These are phyloP conservation scores for Paramecium biaurelia DNA, from an alignment of 73 alveolate species.

Conservation along the genomic window DNA sequence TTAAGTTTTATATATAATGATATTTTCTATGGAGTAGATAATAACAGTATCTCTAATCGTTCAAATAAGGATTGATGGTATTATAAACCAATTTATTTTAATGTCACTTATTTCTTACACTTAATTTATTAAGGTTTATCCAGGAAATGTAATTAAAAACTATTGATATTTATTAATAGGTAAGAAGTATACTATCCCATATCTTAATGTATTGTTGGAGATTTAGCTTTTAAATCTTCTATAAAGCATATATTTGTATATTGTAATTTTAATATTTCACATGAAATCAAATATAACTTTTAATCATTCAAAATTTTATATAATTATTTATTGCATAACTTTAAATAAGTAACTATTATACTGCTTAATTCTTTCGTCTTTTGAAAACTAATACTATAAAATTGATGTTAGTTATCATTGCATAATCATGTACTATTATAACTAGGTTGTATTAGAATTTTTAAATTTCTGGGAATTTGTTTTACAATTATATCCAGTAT, in stretches of 20 bases:
- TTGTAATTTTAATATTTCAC: constrained; percentile 96
- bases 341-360: constrained; percentile 58
- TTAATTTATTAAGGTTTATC: constrained; percentile 11
- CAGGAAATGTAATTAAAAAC: neutral
- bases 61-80: constrained; percentile 2
- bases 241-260: constrained; percentile 87
- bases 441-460: constrained; percentile 77
- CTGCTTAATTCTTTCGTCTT: constrained; percentile 69
- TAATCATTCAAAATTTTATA: constrained; percentile 93
- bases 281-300: constrained; percentile 93
- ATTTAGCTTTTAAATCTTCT: constrained; percentile 95
- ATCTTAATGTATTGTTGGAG: constrained; percentile 99
- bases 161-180: constrained; percentile 83
- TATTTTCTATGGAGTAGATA: constrained; percentile 95
- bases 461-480: constrained; percentile 80
- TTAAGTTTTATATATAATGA: constrained; percentile 83
- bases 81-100: constrained; percentile 12
- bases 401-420: constrained; percentile 72
- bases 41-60: constrained; percentile 55
- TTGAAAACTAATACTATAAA: constrained; percentile 68
- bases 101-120: neutral
- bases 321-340: constrained; percentile 84
- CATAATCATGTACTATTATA: constrained; percentile 80
- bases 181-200: constrained; percentile 97
- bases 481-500: constrained; percentile 84